Evolutionary conservation across 176 grass and related monocot genomes (phyloP), one percentile per base, ranked within the genome.

Genomic region (Oryza longistaminata): DNA sequence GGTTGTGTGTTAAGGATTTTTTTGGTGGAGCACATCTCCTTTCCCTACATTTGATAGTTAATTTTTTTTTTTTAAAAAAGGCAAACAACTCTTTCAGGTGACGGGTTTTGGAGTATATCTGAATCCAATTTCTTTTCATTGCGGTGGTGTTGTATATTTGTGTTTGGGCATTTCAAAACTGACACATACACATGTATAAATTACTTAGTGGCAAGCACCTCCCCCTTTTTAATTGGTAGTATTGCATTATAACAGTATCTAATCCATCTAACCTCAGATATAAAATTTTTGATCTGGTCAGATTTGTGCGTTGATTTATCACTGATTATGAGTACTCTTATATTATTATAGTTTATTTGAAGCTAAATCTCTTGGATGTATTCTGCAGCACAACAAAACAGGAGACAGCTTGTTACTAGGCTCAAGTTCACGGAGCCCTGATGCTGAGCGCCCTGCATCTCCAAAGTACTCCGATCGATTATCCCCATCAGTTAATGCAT

Each of bases 401-500:
- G 87, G 91, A 81, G 96, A 99, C 71, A 92, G 78, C 87, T 78
- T 99, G 88, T 89, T 96, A 71, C 87, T 99, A 81, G 91, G 93
- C 75, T 88, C 91, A 77, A 99, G 93, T 92, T 91, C 85, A 33
- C 91, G 96, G 81, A 95, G 96, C 71, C 92, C 96, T 83, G 96
- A 99, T 83, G 88, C 76, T 45, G 96, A 99, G 75, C 88, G 75
- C 22, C 93, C 92, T 76, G 77, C 75, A 16, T 96, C 96, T 73
- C 96, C 96, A 43, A 99, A 99, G 88, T 99, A 99, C 65, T 99
- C 96, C 68, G 96, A 99, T 84, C 83, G 96, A 40, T 85, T 99
- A 80, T 96, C 96, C 60, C 96, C 96, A 71, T 87, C 96, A 60
- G 88, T 99, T 66, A 95, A 99, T 68, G 83, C 81, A n/a, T 96